These are phyloP conservation scores for Musa acuminata DNA, from an alignment of 176 grass and related monocot species.

Conservation along the genomic window DNA sequence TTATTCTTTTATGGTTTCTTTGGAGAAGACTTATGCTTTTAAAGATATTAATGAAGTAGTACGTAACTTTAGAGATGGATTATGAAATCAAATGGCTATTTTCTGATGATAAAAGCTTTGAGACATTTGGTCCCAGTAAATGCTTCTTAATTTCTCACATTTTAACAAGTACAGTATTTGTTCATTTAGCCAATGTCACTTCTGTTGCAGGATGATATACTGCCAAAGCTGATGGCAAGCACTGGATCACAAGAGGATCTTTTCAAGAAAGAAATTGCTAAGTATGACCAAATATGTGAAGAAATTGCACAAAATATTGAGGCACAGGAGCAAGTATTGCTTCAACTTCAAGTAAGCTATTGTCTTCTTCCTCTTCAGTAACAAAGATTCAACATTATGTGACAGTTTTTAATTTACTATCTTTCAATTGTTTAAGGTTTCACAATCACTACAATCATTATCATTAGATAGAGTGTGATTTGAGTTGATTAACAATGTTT, in stretches of 20 bases:
- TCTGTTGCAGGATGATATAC: constrained; percentile 12
- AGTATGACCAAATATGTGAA: constrained; percentile 20
- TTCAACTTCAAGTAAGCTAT: constrained; percentile 4
- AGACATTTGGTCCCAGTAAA: no score
- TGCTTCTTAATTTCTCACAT: no score
- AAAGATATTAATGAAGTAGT: no score
- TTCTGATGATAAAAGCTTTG: not conserved
- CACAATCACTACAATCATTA: no score
- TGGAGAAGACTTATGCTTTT: no score
- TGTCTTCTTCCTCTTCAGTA: not conserved
- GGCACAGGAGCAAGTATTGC: constrained; percentile 8
- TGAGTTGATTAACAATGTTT: no score
- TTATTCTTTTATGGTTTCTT: no score
- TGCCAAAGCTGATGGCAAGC: constrained; percentile 17
- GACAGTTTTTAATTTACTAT: no score
- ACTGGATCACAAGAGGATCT: constrained; percentile 19
- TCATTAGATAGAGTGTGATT: no score
- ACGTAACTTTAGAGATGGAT: not conserved
- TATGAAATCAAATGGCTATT: not conserved
- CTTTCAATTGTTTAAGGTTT: no score
- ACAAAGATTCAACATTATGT: no score
- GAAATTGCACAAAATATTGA: constrained; percentile 22
- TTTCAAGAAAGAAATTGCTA: constrained; percentile 14
- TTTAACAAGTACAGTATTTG: not conserved
- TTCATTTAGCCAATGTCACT: not conserved